Evolutionary conservation across 495 filamentous ascomycete species (phyloP).

Genomic region (Glonium stellatum): DNA sequence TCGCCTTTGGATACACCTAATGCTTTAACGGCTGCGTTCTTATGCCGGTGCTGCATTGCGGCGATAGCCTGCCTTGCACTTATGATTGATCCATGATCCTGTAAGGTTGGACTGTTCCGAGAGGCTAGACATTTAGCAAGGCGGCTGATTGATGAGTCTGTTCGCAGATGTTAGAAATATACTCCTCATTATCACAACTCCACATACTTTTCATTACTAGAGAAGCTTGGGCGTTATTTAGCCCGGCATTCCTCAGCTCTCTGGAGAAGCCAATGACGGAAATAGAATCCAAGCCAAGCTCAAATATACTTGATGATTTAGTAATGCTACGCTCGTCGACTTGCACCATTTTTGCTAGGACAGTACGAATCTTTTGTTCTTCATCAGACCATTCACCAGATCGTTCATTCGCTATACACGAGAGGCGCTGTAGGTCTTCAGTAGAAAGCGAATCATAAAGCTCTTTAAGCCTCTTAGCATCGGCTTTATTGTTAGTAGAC

Average conservation of each 20-base stretch:
- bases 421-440: constrained; percentile 50
- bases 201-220: constrained; percentile 56
- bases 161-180: neutral
- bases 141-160: constrained; percentile 47
- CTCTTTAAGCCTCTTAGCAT: constrained; percentile 51
- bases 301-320: constrained; percentile 61
- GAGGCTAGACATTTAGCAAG: constrained; percentile 42
- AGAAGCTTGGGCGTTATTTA: constrained; percentile 52
- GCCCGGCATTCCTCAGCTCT: constrained; percentile 40
- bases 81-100: constrained; percentile 33
- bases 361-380: constrained; percentile 44
- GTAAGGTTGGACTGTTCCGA: constrained; percentile 10
- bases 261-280: constrained; percentile 59
- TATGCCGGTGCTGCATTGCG: constrained; percentile 51
- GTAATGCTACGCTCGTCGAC: constrained; percentile 42
- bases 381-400: constrained; percentile 34
- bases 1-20: constrained; percentile 41
- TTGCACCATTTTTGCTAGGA: constrained; percentile 45
- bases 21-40: constrained; percentile 40
- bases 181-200: neutral
- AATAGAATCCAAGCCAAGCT: constrained; percentile 77
- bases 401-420: constrained; percentile 30
- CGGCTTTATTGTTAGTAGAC: constrained; percentile 68
- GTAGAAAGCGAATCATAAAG: constrained; percentile 53
- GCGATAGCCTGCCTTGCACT: constrained; percentile 49